Evolutionary conservation across 2,329 filamentous ascomycete genomes (phyloP).

Genomic region (Epichloe sylvatica): DNA sequence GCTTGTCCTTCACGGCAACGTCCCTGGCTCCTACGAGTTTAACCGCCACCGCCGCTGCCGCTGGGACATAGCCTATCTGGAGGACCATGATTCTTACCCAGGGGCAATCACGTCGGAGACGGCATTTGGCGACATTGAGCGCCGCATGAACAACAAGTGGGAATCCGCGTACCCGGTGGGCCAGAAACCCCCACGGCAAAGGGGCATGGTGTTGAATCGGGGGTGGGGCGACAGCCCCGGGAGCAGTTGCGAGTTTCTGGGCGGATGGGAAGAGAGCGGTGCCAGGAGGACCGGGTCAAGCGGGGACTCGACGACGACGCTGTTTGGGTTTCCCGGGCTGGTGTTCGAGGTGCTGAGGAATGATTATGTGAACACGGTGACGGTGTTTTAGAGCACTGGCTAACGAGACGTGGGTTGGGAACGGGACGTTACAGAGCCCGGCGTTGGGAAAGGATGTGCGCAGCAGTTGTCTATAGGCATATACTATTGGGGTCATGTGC

Average conservation of each 20-base stretch:
- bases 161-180: constrained; percentile 46
- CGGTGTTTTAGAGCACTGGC: constrained; percentile 53
- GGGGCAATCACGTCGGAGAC: constrained; percentile 59
- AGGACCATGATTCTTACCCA: constrained; percentile 21
- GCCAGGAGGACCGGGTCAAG: constrained; percentile 38
- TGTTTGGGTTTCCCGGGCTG: constrained; percentile 87
- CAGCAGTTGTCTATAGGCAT: too few relatives aligned
- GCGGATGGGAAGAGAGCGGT: constrained; percentile 69
- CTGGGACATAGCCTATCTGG: constrained; percentile 60
- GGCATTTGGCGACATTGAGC: constrained; percentile 58
- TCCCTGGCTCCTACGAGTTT: constrained; percentile 92
- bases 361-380: constrained; percentile 75
- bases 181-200: constrained; percentile 36
- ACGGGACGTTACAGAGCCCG: too few relatives aligned
- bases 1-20: constrained; percentile 83
- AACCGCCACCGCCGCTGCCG: constrained; percentile 83
- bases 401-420: neutral
- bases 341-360: constrained; percentile 95
- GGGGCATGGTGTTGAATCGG: constrained; percentile 79
- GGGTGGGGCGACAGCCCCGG: constrained; percentile 82
- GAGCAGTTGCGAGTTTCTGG: constrained; percentile 73
- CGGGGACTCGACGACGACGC: constrained; percentile 55
- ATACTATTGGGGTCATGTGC: too few relatives aligned
- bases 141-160: constrained; percentile 55
- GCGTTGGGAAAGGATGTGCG: too few relatives aligned